Evolutionary conservation across 495 filamentous ascomycete species (phyloP).

Genomic region (Pseudevernia furfuracea): DNA sequence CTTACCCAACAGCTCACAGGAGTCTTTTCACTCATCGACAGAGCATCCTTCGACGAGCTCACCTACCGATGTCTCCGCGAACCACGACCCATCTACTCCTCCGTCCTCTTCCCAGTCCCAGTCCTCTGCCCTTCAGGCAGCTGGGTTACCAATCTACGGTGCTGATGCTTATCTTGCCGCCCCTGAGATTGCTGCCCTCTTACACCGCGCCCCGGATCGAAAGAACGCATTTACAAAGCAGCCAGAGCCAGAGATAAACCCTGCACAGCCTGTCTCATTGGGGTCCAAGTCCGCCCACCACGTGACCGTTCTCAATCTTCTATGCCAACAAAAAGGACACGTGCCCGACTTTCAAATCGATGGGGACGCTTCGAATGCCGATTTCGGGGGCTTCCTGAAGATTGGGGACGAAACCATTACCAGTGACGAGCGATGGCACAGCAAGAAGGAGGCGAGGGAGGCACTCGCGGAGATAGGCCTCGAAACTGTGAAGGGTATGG

Average conservation of each 20-base stretch:
- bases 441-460: slow-evolving; percentile 27
- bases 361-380: slow-evolving; percentile 10
- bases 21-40: slow-evolving; percentile 23
- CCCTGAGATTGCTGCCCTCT: slow-evolving; percentile 15
- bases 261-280: slow-evolving; percentile 16
- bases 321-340: slow-evolving; percentile 25
- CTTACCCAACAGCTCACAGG: slow-evolving; percentile 18
- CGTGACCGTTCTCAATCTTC: slow-evolving; percentile 16
- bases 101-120: slow-evolving; percentile 7
- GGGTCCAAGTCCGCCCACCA: slow-evolving; percentile 22
- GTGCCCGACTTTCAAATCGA: slow-evolving; percentile 22
- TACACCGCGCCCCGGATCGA: background rate
- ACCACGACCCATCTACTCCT: background rate
- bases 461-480: slow-evolving; percentile 20
- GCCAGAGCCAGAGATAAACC: background rate
- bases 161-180: slow-evolving; percentile 20
- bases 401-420: slow-evolving; percentile 13
- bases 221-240: background rate
- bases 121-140: slow-evolving; percentile 11
- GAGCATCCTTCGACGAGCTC: slow-evolving; percentile 17
- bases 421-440: slow-evolving; percentile 21
- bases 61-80: background rate
- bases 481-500: slow-evolving; percentile 13
- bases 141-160: slow-evolving; percentile 21
- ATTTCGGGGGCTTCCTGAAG: slow-evolving; percentile 20